Evolutionary conservation across 179 eudicot species (phyloP).

Genomic region (Dionaea muscipula): DNA sequence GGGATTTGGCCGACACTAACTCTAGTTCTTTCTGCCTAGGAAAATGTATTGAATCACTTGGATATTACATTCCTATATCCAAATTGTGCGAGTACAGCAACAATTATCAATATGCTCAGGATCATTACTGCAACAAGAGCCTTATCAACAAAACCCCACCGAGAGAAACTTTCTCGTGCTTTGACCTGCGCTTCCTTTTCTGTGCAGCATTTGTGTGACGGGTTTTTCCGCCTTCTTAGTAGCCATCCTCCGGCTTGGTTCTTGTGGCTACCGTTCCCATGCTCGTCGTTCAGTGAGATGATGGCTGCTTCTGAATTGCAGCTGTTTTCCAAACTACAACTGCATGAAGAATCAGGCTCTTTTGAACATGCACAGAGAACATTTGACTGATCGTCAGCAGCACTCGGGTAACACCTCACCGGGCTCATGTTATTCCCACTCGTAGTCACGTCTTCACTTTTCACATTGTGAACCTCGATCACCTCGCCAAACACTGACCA

Average conservation of each 20-base stretch:
- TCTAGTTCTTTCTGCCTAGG: too few relatives aligned
- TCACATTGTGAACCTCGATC: conserved; percentile 32
- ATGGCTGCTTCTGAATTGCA: conserved; percentile 8
- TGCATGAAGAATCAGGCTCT: conserved; percentile 43
- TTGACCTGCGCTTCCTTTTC: conserved; percentile 12
- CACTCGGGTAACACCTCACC: conserved; percentile 29
- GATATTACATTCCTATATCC: conserved; percentile 7
- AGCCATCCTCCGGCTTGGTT: conserved; percentile 23
- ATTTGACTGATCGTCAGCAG: conserved; percentile 16
- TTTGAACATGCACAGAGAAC: conserved; percentile 49
- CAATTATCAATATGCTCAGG: conserved; percentile 43
- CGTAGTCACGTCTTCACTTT: conserved; percentile 9
- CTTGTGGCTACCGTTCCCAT: not conserved
- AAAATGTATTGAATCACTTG: not conserved
- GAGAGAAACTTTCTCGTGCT: conserved; percentile 8
- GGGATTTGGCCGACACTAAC: too few relatives aligned
- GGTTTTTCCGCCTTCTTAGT: conserved; percentile 32
- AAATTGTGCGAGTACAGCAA: conserved; percentile 25
- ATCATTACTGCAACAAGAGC: conserved; percentile 49
- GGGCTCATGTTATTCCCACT: conserved; percentile 10
- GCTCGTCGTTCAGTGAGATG: not conserved
- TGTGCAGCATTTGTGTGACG: conserved; percentile 6
- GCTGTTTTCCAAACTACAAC: conserved; percentile 30
- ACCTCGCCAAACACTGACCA: conserved; percentile 98
- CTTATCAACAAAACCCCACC: conserved; percentile 43